Base-by-base conservation (phyloP, 352 stramenopile genomes). In the Lagenidium giganteum region DNA sequence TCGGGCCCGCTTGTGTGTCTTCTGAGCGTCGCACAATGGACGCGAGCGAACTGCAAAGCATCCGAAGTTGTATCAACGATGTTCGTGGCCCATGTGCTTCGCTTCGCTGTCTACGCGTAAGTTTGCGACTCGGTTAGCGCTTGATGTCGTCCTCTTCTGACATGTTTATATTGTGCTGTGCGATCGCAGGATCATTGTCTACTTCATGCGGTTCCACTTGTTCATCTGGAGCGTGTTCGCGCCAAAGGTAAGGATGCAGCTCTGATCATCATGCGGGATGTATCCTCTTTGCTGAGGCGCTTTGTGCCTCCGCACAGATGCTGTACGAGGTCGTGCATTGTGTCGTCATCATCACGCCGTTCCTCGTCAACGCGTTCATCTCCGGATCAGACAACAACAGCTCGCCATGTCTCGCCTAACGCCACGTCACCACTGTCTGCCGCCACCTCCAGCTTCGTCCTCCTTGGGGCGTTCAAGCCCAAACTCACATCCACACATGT, bases 191-290 rank as follows among this genome's bases (percentile, higher is more conserved):
- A 48, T 82, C 9, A 67, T 95, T 29, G 77, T 95, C 18, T 94
- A 83, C 39, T 66, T 86, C 11, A 93, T 95, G 83, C 79, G 84
- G 28, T 92, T 92, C 50, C 84, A 95, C 53, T 61, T 95, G 33
- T 95, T 95, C 44, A 90, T 95, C 39, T 95, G 84, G 84, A 95
- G 83, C 28, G 84, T 95, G 5, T 95, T 95, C 32, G 84, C 84
- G 5, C 84, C 84, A 8, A 95, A 95, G 73, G 83, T 94, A 53
- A 17, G 33, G 27, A 21, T 38, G 8, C 20, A 2, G 20, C 20
- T 18, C 13, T 22, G 17, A 31, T 7, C 13, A 1, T 0, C 8
- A n/a, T 47, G 4, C 8, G 30, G 17, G 0, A n/a, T 4, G 21
- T 11, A 32, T 27, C 34, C 14, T 13, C 4, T n/a, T 47, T n/a